A percentile compares a stretch with the other conserved stretches of the same genome.
These are phyloP conservation scores for Ogataea glucozyma DNA, from an alignment of 805 yeast genomes.

Conservation along the genomic window DNA sequence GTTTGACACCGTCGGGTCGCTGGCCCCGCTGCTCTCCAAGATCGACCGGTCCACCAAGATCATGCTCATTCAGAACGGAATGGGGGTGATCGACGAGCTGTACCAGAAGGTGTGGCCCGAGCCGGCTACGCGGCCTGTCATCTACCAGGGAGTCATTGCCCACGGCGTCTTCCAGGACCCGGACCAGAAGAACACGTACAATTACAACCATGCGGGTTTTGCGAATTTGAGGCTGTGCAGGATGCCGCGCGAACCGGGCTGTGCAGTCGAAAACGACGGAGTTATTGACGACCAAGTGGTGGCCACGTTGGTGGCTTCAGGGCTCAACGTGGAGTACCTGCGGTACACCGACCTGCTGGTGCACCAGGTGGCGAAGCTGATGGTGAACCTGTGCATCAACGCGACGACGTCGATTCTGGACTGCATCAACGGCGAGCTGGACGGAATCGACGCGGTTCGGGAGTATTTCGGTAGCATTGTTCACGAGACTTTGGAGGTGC, in stretches of 20 bases:
- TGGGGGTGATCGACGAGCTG: slow-evolving; percentile 66
- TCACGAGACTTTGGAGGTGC: slow-evolving; percentile 45
- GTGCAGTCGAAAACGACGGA: slow-evolving; percentile 12
- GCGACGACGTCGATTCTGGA: slow-evolving; percentile 78
- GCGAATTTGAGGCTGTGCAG: slow-evolving; percentile 64
- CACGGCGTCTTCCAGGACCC: slow-evolving; percentile 71
- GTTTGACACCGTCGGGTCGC: slow-evolving; percentile 65
- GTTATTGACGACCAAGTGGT: slow-evolving; percentile 26
- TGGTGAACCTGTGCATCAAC: slow-evolving; percentile 81
- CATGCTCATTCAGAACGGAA: slow-evolving; percentile 79
- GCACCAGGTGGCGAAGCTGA: slow-evolving; percentile 69
- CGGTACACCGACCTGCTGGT: slow-evolving; percentile 49
- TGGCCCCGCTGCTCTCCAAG: slow-evolving; percentile 51
- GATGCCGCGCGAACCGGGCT: slow-evolving; percentile 43
- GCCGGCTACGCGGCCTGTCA: slow-evolving; percentile 46
- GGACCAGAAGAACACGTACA: slow-evolving; percentile 36
- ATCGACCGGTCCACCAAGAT: slow-evolving; percentile 55
- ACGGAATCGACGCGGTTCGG: slow-evolving; percentile 38
- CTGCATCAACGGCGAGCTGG: slow-evolving; percentile 75
- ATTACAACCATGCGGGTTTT: slow-evolving; percentile 66
- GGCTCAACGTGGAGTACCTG: slow-evolving; percentile 33
- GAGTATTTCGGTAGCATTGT: slow-evolving; percentile 44
- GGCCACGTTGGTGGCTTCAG: slow-evolving; percentile 27
- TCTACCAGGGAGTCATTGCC: slow-evolving; percentile 74
- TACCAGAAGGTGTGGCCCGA: slow-evolving; percentile 56